Conservation (phyloP, 768 basidiomycete genomes). For the Suillus placidus region DNA sequence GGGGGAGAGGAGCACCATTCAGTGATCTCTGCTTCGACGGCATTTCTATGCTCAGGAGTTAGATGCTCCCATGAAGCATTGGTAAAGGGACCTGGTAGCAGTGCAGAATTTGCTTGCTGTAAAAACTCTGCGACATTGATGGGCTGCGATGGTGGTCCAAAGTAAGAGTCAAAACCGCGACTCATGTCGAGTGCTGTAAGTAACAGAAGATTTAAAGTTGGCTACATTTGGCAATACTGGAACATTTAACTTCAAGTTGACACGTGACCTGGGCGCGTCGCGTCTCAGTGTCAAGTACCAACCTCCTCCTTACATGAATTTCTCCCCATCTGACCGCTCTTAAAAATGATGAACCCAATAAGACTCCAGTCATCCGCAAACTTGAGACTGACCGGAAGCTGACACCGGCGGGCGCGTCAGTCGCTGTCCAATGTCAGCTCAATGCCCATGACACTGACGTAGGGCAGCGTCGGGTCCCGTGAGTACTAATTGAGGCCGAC, state of each 20-base stretch:
- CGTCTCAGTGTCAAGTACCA: neutral
- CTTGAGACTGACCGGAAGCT: neutral
- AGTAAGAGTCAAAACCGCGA: constrained; percentile 50
- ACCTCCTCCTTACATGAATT: neutral
- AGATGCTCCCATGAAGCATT: constrained; percentile 27
- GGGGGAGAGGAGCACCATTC: constrained; percentile 34
- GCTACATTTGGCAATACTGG: neutral
- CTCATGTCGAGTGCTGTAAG: constrained; percentile 21
- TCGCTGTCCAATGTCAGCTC: neutral
- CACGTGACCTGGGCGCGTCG: constrained; percentile 1
- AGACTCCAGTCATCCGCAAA: too few relatives aligned
- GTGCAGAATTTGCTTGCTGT: constrained; percentile 29
- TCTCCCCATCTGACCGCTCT: neutral
- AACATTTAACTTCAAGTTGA: neutral
- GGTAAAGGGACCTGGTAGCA: constrained; percentile 9
- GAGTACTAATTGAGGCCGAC: neutral
- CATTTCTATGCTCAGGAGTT: constrained; percentile 29
- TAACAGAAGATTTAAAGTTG: neutral
- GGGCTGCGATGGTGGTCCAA: constrained; percentile 65
- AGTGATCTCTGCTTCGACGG: constrained; percentile 44
- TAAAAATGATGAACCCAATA: neutral
- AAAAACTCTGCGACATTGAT: constrained; percentile 53
- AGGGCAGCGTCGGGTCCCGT: neutral
- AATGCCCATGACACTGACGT: neutral
- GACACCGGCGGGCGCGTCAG: neutral